Evolutionary conservation across 2,329 filamentous ascomycete genomes (phyloP).

Genomic region (Aphanoascus verrucosus): DNA sequence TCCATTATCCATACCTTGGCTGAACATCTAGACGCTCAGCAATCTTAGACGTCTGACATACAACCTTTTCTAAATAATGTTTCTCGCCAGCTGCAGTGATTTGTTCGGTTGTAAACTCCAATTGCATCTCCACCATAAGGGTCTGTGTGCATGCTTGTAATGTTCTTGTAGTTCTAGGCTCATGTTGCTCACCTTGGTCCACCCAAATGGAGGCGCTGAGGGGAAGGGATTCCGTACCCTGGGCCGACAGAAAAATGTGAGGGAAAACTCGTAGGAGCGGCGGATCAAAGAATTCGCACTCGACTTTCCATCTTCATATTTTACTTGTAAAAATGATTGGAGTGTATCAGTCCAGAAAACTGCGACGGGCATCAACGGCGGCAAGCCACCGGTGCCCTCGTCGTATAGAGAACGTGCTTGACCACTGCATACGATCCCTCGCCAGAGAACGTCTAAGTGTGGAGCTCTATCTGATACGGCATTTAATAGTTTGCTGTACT

Average conservation of each 20-base stretch:
- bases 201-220: constrained; percentile 10
- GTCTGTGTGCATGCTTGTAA: not conserved
- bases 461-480: constrained; percentile 7
- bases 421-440: constrained; percentile 10
- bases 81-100: no score
- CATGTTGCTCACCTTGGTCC: not conserved
- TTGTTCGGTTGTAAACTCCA: not conserved
- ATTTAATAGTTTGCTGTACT: constrained; percentile 2
- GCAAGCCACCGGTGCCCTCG: constrained; percentile 1
- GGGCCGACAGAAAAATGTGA: constrained; percentile 14
- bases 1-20: no score
- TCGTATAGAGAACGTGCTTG: constrained; percentile 5
- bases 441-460: constrained; percentile 13
- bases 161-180: not conserved
- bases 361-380: constrained; percentile 14
- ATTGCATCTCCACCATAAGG: not conserved
- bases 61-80: no score
- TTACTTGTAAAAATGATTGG: constrained; percentile 18
- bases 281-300: constrained; percentile 1
- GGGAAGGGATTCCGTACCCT: constrained; percentile 9
- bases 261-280: constrained; percentile 14
- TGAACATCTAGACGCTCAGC: no score
- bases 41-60: no score
- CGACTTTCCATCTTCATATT: constrained; percentile 10
- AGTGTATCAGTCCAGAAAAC: constrained; percentile 17